Percentiles rank a stretch among this genome's conserved stretches.
phyloP scores from a whole-genome alignment of 2,329 filamentous ascomycete species.

The Arthrobotrys entomopaga region DNA sequence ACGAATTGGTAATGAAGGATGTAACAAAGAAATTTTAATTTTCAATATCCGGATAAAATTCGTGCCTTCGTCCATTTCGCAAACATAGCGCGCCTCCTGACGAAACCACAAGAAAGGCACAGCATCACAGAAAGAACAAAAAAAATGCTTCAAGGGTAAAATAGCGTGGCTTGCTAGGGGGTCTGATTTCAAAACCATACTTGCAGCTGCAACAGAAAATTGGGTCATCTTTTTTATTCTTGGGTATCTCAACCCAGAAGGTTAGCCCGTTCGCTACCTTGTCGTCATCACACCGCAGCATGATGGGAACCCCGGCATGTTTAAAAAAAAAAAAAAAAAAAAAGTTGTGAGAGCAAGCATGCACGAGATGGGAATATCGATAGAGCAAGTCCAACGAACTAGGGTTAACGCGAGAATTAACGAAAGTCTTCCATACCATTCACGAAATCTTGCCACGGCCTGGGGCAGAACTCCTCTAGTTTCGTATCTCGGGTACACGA shows the following conservation, averaged over 20 bases:
- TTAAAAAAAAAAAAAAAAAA: not conserved
- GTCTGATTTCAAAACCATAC: constrained; percentile 9
- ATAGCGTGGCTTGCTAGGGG: constrained; percentile 20
- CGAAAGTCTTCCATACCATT: constrained; percentile 68
- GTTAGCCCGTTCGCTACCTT: constrained; percentile 40
- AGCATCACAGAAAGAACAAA: no score
- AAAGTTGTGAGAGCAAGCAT: constrained; percentile 13
- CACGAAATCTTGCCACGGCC: constrained; percentile 77
- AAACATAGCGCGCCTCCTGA: constrained; percentile 8
- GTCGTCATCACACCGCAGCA: constrained; percentile 49
- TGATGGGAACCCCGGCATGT: constrained; percentile 10
- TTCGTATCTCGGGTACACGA: constrained; percentile 83
- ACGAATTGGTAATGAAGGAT: constrained; percentile 7
- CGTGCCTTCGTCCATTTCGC: not conserved
- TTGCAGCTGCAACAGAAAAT: constrained; percentile 26
- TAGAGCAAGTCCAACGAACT: constrained; percentile 11
- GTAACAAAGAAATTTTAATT: constrained; percentile 17
- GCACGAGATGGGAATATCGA: constrained; percentile 2
- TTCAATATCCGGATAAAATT: constrained; percentile 47
- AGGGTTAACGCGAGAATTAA: constrained; percentile 9
- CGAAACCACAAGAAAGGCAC: constrained; percentile 46
- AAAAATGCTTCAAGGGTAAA: constrained; percentile 18
- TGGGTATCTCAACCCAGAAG: constrained; percentile 44
- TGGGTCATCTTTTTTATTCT: constrained; percentile 42
- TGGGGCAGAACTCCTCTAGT: constrained; percentile 79